Percentiles rank a stretch among this genome's conserved stretches.
phyloP scores from a whole-genome alignment of 139 green algal genomes.

The Coccomyxa sp. region DNA sequence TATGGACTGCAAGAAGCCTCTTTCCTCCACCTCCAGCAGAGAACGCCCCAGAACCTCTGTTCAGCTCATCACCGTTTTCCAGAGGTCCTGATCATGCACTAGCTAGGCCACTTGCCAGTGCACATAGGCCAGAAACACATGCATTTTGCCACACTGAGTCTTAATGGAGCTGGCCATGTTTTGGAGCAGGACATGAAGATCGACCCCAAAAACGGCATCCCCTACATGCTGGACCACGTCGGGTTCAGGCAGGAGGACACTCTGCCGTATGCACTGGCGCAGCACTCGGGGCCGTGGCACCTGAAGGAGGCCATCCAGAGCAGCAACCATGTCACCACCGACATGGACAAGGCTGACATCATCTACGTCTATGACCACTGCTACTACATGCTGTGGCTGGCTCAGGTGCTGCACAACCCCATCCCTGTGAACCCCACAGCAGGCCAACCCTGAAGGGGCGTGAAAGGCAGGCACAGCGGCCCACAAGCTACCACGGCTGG shows the following conservation, averaged over 20 bases:
- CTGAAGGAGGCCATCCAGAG: neutral
- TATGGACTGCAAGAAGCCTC: no score
- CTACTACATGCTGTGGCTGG: constrained; percentile 9
- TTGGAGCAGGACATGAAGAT: neutral
- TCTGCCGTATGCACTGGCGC: neutral
- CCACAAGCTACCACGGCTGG: no score
- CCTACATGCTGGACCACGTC: neutral
- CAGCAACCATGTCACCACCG: neutral
- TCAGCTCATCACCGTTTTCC: neutral
- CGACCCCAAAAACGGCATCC: neutral
- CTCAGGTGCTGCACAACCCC: neutral
- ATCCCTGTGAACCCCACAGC: neutral
- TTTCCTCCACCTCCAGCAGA: neutral
- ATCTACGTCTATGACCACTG: constrained; percentile 9
- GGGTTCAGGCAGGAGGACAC: neutral
- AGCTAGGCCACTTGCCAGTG: neutral
- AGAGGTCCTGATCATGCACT: neutral
- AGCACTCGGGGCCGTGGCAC: neutral
- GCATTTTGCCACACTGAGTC: neutral
- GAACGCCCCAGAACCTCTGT: neutral
- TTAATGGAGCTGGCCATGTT: no score
- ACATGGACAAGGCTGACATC: neutral
- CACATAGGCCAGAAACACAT: neutral
- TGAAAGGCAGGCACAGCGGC: neutral
- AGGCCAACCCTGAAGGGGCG: neutral